Conservation (phyloP, 202 grass and related monocot species). For the Alloteropsis angusta region DNA sequence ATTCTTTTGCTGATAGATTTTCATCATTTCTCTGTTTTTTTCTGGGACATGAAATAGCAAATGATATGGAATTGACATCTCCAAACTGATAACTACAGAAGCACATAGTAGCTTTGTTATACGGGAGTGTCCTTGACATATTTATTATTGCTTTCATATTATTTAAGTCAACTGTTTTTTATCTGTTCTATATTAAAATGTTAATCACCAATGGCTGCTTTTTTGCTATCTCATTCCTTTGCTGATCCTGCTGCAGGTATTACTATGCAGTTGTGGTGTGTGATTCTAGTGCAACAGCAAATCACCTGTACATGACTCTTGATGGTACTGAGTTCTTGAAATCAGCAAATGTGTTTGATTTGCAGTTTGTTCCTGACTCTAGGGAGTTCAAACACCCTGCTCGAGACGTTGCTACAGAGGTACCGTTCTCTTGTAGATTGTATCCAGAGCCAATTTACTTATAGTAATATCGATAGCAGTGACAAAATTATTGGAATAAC, state of each 20-base stretch:
- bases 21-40: neutral
- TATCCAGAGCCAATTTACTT: neutral
- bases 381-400: constrained; percentile 70
- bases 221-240: constrained; percentile 6
- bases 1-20: constrained; percentile 5
- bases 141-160: constrained; percentile 3
- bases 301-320: constrained; percentile 78
- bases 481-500: neutral
- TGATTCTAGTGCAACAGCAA: constrained; percentile 78
- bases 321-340: constrained; percentile 77
- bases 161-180: neutral
- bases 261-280: constrained; percentile 79
- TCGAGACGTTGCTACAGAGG: constrained; percentile 67
- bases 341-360: constrained; percentile 76
- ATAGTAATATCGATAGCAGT: neutral
- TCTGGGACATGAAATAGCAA: neutral
- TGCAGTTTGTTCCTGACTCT: constrained; percentile 66
- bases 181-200: neutral
- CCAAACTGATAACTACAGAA: neutral
- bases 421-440: constrained; percentile 20
- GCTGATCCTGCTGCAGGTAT: constrained; percentile 47
- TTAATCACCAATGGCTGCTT: neutral
- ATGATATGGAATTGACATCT: neutral
- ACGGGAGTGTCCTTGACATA: neutral
- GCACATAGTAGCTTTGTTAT: constrained; percentile 7